These are phyloP conservation scores for Tardiomyces digboiensis DNA, from an alignment of 1,139 yeast species.

Conservation along the genomic window DNA sequence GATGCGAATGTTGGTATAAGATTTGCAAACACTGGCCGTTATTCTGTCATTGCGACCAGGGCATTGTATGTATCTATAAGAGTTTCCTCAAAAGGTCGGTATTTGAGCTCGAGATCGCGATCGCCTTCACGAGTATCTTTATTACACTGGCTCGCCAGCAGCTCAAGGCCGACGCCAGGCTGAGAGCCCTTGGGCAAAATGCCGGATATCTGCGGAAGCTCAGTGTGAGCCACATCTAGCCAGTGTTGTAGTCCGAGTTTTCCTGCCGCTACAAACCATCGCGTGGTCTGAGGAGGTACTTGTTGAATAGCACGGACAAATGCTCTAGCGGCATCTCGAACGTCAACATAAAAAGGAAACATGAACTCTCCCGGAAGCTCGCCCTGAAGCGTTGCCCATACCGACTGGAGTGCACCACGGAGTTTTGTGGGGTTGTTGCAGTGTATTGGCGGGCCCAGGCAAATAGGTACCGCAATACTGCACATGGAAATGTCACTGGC, in stretches of 20 bases:
- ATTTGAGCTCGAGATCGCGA: conserved; percentile 9
- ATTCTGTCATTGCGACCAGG: not conserved
- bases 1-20: not conserved
- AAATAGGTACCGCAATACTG: conserved; percentile 14
- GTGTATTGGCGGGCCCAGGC: conserved; percentile 17
- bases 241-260: conserved; percentile 16
- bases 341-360: conserved; percentile 17
- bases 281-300: conserved; percentile 12
- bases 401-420: not conserved
- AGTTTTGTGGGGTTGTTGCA: conserved; percentile 3
- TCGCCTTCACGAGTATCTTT: conserved; percentile 13
- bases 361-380: conserved; percentile 6
- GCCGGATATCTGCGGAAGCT: conserved; percentile 8
- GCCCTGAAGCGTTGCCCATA: not conserved
- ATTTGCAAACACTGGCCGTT: not conserved
- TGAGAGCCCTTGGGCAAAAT: conserved; percentile 3
- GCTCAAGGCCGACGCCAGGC: conserved; percentile 14
- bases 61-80: conserved; percentile 6
- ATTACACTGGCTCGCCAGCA: conserved; percentile 13
- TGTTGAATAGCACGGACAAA: conserved; percentile 12
- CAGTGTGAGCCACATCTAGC: conserved; percentile 12
- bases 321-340: conserved; percentile 17
- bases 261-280: conserved; percentile 16
- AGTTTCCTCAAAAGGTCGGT: conserved; percentile 12
- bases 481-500: conserved; percentile 9